A percentile compares a stretch with the other conserved stretches of the same genome.
Evolutionary conservation across 768 basidiomycete genomes (phyloP).

Genomic region (Termitomyces sp.): DNA sequence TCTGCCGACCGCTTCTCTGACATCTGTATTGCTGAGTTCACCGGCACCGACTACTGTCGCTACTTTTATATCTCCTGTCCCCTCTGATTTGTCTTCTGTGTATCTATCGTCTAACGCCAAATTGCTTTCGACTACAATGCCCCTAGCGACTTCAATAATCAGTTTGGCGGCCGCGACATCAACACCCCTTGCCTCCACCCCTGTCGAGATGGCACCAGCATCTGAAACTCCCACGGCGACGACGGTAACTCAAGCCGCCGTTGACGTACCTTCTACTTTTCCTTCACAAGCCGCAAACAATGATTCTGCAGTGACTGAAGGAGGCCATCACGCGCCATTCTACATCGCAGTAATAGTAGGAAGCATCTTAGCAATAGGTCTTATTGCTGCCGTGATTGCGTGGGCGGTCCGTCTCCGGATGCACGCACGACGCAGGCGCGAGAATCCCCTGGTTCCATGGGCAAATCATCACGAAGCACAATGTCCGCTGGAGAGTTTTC

Average conservation of each 20-base stretch:
- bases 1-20: slow-evolving; percentile 1
- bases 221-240: slow-evolving; percentile 2
- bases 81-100: background rate
- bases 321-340: slow-evolving; percentile 32
- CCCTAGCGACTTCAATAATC: background rate
- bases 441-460: slow-evolving; percentile 32
- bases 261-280: slow-evolving; percentile 3
- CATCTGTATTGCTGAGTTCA: background rate
- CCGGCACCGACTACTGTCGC: background rate
- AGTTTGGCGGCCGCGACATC: background rate
- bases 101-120: background rate
- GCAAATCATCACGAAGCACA: slow-evolving; percentile 19
- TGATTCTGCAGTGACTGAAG: background rate
- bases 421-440: slow-evolving; percentile 28
- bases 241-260: background rate
- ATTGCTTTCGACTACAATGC: background rate
- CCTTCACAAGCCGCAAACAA: slow-evolving; percentile 1
- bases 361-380: slow-evolving; percentile 37
- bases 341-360: slow-evolving; percentile 49
- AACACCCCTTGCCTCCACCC: background rate
- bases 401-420: slow-evolving; percentile 41
- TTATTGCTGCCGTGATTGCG: slow-evolving; percentile 40
- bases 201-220: background rate
- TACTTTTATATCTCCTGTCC: background rate
- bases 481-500: slow-evolving; percentile 18